phyloP scores from a whole-genome alignment of 139 green algal species.

The Zygnema circumcarinatum region DNA sequence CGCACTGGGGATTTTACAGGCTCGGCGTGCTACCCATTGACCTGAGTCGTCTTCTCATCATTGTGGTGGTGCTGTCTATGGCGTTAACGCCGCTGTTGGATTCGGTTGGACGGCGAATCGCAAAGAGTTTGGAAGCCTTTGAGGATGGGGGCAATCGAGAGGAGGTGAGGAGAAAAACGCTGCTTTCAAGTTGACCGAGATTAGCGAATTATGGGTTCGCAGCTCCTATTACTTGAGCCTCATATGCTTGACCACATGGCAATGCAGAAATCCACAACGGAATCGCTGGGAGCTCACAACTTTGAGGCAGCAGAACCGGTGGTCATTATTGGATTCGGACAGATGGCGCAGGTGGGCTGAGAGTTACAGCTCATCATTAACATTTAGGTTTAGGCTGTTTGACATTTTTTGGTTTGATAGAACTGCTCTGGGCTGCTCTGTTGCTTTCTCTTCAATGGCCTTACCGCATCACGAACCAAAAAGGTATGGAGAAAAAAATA shows the following conservation, averaged over 20 bases:
- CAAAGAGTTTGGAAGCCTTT: neutral
- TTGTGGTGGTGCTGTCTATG: conserved; percentile 91
- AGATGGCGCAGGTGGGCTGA: conserved; percentile 77
- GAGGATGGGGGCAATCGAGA: conserved; percentile 27
- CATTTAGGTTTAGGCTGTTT: no score
- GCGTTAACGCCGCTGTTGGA: conserved; percentile 80
- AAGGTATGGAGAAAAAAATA: no score
- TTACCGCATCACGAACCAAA: no score
- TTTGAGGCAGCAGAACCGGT: conserved; percentile 67
- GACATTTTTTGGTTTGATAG: conserved; percentile 8
- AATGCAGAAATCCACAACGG: no score
- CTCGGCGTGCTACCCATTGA: conserved; percentile 81
- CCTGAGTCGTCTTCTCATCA: conserved; percentile 93
- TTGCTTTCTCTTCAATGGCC: no score
- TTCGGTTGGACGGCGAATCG: conserved; percentile 5
- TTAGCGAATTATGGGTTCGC: no score
- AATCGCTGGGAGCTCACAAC: no score
- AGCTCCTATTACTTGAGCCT: no score
- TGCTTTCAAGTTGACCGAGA: no score
- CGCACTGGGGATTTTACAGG: conserved; percentile 56
- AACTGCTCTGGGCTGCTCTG: no score
- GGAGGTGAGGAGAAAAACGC: neutral
- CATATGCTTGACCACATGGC: no score
- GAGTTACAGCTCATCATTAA: no score
- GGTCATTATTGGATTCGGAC: conserved; percentile 83